Conservation (phyloP, 2,329 filamentous ascomycete species). For the Geosmithia putterillii region DNA sequence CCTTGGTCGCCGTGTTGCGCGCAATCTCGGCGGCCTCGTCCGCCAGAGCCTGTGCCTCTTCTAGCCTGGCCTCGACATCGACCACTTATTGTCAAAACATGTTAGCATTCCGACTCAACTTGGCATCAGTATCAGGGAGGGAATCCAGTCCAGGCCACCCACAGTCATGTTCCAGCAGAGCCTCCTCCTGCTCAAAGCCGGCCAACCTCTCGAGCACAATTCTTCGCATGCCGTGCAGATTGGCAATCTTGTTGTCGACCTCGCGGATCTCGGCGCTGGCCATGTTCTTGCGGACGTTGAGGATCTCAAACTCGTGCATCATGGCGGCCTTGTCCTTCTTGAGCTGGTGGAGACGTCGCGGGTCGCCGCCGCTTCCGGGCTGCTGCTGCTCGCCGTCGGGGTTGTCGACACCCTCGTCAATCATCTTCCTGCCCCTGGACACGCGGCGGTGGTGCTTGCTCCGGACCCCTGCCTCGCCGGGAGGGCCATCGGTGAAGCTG, state of each 20-base stretch:
- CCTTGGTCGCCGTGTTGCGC: slow-evolving; percentile 35
- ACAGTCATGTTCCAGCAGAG: slow-evolving; percentile 80
- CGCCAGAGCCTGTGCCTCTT: slow-evolving; percentile 46
- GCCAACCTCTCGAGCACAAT: slow-evolving; percentile 84
- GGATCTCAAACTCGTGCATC: slow-evolving; percentile 80
- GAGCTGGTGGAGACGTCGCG: slow-evolving; percentile 58
- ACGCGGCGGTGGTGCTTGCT: slow-evolving; percentile 58
- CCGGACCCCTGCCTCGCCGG: slow-evolving; percentile 54
- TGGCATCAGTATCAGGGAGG: neutral
- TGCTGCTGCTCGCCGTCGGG: neutral
- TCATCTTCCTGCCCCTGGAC: slow-evolving; percentile 63
- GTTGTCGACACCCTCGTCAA: slow-evolving; percentile 48
- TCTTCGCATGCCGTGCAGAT: slow-evolving; percentile 82
- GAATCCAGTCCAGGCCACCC: slow-evolving; percentile 19
- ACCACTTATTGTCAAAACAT: slow-evolving; percentile 32
- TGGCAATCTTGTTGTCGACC: slow-evolving; percentile 93
- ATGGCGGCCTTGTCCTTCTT: slow-evolving; percentile 70
- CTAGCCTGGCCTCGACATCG: slow-evolving; percentile 48
- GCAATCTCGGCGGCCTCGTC: slow-evolving; percentile 47
- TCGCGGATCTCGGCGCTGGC: slow-evolving; percentile 90
- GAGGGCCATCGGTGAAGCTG: slow-evolving; percentile 50
- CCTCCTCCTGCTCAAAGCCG: slow-evolving; percentile 79
- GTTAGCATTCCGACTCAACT: neutral
- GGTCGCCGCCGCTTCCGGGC: slow-evolving; percentile 10
- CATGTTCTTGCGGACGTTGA: slow-evolving; percentile 92